Base-by-base conservation (phyloP, 208 protist species). In the Trypanosoma scelopori region DNA sequence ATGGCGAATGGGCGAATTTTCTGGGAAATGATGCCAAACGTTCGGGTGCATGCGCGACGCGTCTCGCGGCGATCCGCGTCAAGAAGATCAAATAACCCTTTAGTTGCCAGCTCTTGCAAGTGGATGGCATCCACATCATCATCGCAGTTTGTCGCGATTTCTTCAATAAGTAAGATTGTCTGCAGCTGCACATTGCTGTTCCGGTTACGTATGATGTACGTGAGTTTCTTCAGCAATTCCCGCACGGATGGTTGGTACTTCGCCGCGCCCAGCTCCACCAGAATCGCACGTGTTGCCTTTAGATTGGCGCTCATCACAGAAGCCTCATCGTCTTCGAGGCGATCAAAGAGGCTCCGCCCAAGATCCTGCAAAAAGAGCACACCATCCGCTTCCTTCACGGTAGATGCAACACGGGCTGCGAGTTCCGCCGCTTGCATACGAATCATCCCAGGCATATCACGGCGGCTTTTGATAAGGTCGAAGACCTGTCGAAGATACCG, bases 1-100 rank as follows among this genome's bases (percentile, higher is more conserved):
- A 99, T 99, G 66, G 99, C 98, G 56, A 99, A 98, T 25, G 99
- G 99, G 32, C 98, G 95, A 73, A 99, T 99, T 16, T 95, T 98
- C 56, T 98, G 96, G 2, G 99, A 98, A 72, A 99, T 99, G 57
- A 98, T 97, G 55, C 99, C 98, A 86, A 99, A 99, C 3, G 98
- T 98, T 64, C 98, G 96, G 22, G 99, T 93, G 43, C 98, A 97
- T 7, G 97, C 95, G 30, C 90, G 67, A 22, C 98, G 84, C 39
- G 99, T 99, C 42, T 85, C 89, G 55, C 99, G 99, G 67, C 98
- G 97, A 67, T 99, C 96, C 9, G 98, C 95, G 79, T 99, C 99
- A 4, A 99, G 87, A 66, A 99, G 87, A 55, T 99, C 98, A 16
- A 99, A 91, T 5, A 99, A 84, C 48, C 99, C 98, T 55, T 99